Base-by-base conservation (phyloP, 495 filamentous ascomycete genomes). In the Penicillium arizonense region DNA sequence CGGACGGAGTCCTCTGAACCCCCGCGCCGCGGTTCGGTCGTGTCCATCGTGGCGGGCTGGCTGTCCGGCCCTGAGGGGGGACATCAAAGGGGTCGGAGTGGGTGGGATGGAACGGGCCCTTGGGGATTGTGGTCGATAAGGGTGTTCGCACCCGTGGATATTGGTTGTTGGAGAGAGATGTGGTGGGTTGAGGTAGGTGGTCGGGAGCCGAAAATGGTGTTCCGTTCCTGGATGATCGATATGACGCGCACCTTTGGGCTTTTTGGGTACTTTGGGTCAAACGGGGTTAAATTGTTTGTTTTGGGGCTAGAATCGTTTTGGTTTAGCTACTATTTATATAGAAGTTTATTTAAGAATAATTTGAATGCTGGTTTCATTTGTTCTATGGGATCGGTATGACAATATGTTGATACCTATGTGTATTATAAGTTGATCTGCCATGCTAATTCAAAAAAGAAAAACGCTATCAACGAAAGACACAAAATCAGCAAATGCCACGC, bases 1-100 rank as follows among this genome's bases (percentile, higher is more conserved):
- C 28, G 59, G 52, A 68, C 67, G 53, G 62, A 52, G 32, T 70
- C 68, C 55, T 63, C 63, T 55, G 66, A 67, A 52, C 56, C 64
- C 67, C 71, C 68, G 66, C 67, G 64, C 65, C 56, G 65, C 53
- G 61, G 55, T 54, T 68, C 65, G 52, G 64, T 59, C 45, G 58
- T 61, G 63, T 74, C 72, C 74, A 77, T 77, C 47, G 56, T 67
- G 42, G 56, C 55, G 59, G 62, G 61, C 58, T 52, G 47, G 45
- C 48, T 52, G 50, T 57, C 42, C 52, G 50, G 32, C 49, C 50
- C 18, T 46, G 39, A 42, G 59, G 55, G 54, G 32, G 62, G 53
- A 58, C 57, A 62, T 64, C 48, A 62, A 63, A 28, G 35, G 28
- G 28, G 37, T 30, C 40, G 36, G 45, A 36, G 14, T 24, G 8